Conservation (phyloP, 2,329 filamentous ascomycete species). For the Zasmidium angulare region DNA sequence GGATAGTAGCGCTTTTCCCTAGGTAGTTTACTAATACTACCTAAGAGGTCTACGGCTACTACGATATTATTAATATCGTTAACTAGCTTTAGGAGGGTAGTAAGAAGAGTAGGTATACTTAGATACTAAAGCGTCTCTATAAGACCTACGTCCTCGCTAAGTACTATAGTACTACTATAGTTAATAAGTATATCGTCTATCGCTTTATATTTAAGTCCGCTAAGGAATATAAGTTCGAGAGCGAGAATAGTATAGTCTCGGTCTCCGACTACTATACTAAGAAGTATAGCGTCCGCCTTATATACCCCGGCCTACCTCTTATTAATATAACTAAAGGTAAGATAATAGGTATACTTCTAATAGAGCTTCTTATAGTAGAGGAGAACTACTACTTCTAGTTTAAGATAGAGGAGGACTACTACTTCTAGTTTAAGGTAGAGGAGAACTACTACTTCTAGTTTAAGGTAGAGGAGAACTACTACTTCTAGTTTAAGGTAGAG, state of each 20-base stretch:
- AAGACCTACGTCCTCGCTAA: conserved; percentile 42
- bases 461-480: no score
- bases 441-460: no score
- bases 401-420: no score
- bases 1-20: conserved; percentile 54
- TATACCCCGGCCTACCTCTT: conserved; percentile 52
- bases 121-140: conserved; percentile 43
- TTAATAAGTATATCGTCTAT: conserved; percentile 52
- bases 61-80: conserved; percentile 31
- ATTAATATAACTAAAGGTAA: conserved; percentile 57
- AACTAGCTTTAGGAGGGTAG: conserved; percentile 12
- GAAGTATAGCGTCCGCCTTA: conserved; percentile 51
- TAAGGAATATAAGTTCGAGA: conserved; percentile 44
- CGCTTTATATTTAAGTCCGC: conserved; percentile 47
- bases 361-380: conserved; percentile 58
- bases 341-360: conserved; percentile 53
- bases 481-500: no score
- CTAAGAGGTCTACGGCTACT: conserved; percentile 30
- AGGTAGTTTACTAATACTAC: conserved; percentile 48
- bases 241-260: conserved; percentile 41
- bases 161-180: conserved; percentile 36
- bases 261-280: conserved; percentile 60
- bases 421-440: no score
- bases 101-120: conserved; percentile 17
- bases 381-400: no score